These are phyloP conservation scores for Aspergillus sp. DNA, from an alignment of 2,329 filamentous ascomycete genomes.

Conservation along the genomic window DNA sequence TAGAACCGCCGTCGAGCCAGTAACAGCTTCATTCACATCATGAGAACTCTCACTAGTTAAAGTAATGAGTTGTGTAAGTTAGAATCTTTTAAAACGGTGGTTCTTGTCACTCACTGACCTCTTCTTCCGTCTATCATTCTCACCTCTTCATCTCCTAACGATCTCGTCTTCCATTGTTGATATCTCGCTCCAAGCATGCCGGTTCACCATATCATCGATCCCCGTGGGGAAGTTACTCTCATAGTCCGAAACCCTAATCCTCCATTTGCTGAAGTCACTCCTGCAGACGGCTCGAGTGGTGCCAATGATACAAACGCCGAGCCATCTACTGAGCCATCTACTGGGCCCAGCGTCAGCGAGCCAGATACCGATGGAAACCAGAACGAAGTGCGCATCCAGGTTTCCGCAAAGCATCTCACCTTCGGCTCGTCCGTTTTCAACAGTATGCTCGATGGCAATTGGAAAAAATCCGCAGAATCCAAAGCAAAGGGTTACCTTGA, in stretches of 20 bases:
- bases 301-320: neutral
- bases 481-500: neutral
- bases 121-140: too few relatives aligned
- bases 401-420: neutral
- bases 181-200: neutral
- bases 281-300: too few relatives aligned
- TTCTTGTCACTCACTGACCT: too few relatives aligned
- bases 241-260: neutral
- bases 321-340: neutral
- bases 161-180: too few relatives aligned
- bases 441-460: neutral
- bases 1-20: too few relatives aligned
- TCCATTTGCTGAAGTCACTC: neutral
- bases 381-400: neutral
- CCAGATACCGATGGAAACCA: too few relatives aligned
- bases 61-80: too few relatives aligned
- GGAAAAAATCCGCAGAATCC: neutral
- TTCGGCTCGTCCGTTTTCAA: neutral
- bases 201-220: neutral
- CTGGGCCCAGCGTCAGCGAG: neutral
- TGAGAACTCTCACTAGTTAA: too few relatives aligned
- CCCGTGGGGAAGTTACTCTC: slow-evolving; percentile 2
- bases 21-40: too few relatives aligned
- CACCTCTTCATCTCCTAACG: too few relatives aligned
- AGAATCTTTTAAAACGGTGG: too few relatives aligned